Evolutionary conservation across 345 rosid species (phyloP), one percentile per base, ranked within the genome.

Genomic region (Luvunga scandens): DNA sequence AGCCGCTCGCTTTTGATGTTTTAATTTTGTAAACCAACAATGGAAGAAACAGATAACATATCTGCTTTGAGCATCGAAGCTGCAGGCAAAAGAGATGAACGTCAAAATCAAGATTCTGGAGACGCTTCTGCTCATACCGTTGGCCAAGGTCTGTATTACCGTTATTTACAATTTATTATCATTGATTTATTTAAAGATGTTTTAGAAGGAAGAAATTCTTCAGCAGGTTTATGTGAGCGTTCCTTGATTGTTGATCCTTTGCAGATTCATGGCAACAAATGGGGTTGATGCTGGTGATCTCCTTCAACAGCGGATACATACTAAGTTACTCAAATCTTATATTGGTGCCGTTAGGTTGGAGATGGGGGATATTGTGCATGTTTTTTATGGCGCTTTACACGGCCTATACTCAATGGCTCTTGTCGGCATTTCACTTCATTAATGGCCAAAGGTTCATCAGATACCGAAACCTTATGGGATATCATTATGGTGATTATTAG

Each of bases 181-280:
- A 53, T 19, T 7, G 7, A 6, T 9, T 33, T 24, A 18, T 7
- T 19, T 9, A 6, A 22, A 25, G 14, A 61, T 27, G 18, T 25
- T 61, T 9, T 61, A 27, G 65, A 24, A 61, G 64, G 13, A 24
- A 60, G 30, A 60, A 22, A 60, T 60, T 24, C 30, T 45, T 45
- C 18, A 13, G 18, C 22, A 53, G 57, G 22, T 22, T 53, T 53
- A 16, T 0, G 22, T 53, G 57, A 53, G 8, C 57, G 33, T 25
- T 25, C 31, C 65, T 61, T 61, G 65, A 61, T 24, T 24, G 25
- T 10, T 25, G 24, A n/a, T 59, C 18, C 14, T 28, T 61, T 61
- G 31, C 83, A 82, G 87, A 85, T 75, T 74, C 83, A 60, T 85
- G 87, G 82, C 78, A 68, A 21, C 85, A 82, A 74, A 81, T 82